A percentile compares a stretch with the other conserved stretches of the same genome.
Conservation (phyloP, 768 basidiomycete species). For the Tubosaeta sp. region DNA sequence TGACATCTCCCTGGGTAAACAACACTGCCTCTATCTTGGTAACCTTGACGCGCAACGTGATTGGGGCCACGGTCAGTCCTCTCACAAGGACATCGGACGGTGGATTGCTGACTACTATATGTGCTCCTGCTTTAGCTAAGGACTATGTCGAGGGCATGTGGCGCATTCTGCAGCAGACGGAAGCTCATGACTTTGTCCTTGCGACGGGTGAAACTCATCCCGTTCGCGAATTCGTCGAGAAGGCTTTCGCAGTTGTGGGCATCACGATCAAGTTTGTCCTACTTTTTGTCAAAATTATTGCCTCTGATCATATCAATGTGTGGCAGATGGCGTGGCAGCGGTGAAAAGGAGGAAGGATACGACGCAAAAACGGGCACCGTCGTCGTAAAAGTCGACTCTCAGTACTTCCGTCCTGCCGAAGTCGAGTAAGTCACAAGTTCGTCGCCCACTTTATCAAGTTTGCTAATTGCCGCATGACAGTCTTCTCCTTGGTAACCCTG, state of each 20-base stretch:
- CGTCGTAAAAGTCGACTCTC: slow-evolving; percentile 80
- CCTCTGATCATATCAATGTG: slow-evolving; percentile 2
- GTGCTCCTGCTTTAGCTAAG: slow-evolving; percentile 44
- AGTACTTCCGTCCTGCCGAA: slow-evolving; percentile 94
- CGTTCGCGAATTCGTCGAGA: slow-evolving; percentile 90
- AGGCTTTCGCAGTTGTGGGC: slow-evolving; percentile 69
- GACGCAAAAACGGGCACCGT: slow-evolving; percentile 64
- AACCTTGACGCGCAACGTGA: slow-evolving; percentile 94
- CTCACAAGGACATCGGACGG: neutral
- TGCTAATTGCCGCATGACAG: slow-evolving; percentile 33
- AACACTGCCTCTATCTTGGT: slow-evolving; percentile 86
- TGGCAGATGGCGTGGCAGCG: slow-evolving; percentile 72
- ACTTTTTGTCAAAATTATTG: neutral
- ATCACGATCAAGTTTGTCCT: slow-evolving; percentile 57
- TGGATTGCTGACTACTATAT: slow-evolving; percentile 6
- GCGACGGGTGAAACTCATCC: slow-evolving; percentile 95
- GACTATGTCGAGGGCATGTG: slow-evolving; percentile 99
- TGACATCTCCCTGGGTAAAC: slow-evolving; percentile 87
- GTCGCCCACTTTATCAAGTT: neutral
- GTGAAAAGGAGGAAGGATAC: slow-evolving; percentile 73
- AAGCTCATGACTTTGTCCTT: slow-evolving; percentile 86
- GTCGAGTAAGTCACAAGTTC: slow-evolving; percentile 65
- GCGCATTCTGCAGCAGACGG: slow-evolving; percentile 87
- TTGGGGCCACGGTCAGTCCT: slow-evolving; percentile 86
- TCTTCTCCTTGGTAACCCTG: slow-evolving; percentile 79